These are phyloP conservation scores for Panus rudis DNA, from an alignment of 768 basidiomycete genomes.

Conservation along the genomic window DNA sequence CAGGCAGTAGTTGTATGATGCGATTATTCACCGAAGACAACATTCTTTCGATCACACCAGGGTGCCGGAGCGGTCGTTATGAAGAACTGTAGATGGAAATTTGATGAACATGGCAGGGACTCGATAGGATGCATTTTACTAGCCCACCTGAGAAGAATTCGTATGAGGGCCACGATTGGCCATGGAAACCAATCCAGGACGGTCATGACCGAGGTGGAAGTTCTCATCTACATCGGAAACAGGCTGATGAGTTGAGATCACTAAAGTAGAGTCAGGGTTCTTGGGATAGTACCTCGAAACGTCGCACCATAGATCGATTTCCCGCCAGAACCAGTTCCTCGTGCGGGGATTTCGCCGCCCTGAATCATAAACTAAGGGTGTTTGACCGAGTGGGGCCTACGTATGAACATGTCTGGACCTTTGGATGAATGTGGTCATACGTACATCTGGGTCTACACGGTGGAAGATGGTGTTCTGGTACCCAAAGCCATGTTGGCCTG, in stretches of 20 bases:
- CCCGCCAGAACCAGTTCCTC: constrained; percentile 29
- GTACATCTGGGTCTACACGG: constrained; percentile 36
- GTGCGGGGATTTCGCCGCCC: constrained; percentile 32
- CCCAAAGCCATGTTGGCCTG: constrained; percentile 60
- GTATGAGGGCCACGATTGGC: constrained; percentile 46
- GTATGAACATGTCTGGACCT: background rate
- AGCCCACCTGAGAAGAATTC: constrained; percentile 39
- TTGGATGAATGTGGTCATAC: constrained; percentile 8
- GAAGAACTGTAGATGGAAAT: constrained; percentile 26
- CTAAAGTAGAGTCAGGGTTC: background rate
- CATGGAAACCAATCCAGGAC: constrained; percentile 38
- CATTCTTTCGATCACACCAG: constrained; percentile 37
- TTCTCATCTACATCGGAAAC: constrained; percentile 27
- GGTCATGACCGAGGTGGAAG: constrained; percentile 31
- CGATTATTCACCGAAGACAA: constrained; percentile 30
- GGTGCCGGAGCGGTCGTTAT: constrained; percentile 30
- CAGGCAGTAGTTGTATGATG: background rate
- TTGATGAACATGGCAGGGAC: background rate
- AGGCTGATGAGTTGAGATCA: background rate
- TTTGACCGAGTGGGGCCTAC: too few species aligned
- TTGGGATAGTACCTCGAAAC: constrained; percentile 28
- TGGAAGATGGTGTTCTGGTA: constrained; percentile 70
- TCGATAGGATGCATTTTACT: background rate
- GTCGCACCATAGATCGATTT: constrained; percentile 31
- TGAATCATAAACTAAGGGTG: constrained; percentile 29